Conservation (phyloP, 305 asterid species). For the Lippia alba region DNA sequence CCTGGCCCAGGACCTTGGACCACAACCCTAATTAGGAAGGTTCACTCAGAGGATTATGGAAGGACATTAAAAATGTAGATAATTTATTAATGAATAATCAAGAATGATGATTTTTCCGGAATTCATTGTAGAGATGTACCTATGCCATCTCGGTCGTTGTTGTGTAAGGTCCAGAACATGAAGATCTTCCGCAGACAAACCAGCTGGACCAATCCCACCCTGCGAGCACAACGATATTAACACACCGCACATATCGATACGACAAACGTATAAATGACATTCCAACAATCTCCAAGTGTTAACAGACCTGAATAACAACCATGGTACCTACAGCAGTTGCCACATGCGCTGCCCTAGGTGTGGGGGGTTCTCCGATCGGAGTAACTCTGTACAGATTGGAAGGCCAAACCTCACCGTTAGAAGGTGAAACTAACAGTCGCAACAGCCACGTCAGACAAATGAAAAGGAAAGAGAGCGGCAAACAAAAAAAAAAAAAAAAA, state of each 20-base stretch:
- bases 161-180: conserved; percentile 98
- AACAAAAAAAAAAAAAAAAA: background rate
- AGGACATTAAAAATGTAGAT: conserved; percentile 10
- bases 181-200: conserved; percentile 98
- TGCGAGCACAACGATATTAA: conserved; percentile 39
- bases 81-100: conserved; percentile 17
- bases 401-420: conserved; percentile 23
- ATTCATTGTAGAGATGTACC: conserved; percentile 49
- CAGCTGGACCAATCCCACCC: conserved; percentile 99
- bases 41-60: conserved; percentile 18
- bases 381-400: conserved; percentile 61
- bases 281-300: conserved; percentile 20
- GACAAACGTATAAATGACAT: conserved; percentile 9
- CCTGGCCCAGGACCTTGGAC: conserved; percentile 99
- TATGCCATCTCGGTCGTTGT: conserved; percentile 97
- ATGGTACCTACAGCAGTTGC: conserved; percentile 98
- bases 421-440: conserved; percentile 31
- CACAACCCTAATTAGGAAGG: conserved; percentile 72
- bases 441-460: conserved; percentile 20
- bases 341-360: conserved; percentile 99
- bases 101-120: conserved; percentile 18
- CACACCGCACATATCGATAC: conserved; percentile 25
- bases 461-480: background rate
- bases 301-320: conserved; percentile 95
- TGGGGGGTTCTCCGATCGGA: conserved; percentile 99